A percentile compares a stretch with the other conserved stretches of the same genome.
These are phyloP conservation scores for Neonectria sp. DNA, from an alignment of 2,329 filamentous ascomycete species.

Conservation along the genomic window DNA sequence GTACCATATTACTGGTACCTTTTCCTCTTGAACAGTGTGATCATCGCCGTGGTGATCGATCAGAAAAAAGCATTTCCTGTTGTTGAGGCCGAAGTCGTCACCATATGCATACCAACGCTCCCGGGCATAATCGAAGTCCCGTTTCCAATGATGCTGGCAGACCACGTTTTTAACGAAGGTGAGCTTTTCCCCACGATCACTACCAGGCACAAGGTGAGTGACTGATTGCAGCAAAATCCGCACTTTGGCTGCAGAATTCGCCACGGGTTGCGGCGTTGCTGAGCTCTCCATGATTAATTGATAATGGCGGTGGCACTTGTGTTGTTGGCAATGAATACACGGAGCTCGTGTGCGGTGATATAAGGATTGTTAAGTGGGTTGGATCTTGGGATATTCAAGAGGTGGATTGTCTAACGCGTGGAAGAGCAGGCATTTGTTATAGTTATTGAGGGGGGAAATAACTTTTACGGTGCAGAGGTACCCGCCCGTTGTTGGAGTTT, in stretches of 20 bases:
- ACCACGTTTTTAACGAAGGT: constrained; percentile 23
- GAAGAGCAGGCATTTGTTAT: neutral
- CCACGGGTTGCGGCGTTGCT: neutral
- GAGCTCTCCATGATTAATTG: constrained; percentile 22
- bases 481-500: too few relatives aligned
- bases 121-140: constrained; percentile 26
- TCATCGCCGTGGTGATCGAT: constrained; percentile 37
- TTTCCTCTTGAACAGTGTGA: constrained; percentile 23
- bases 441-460: neutral
- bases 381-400: neutral
- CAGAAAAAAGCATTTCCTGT: constrained; percentile 30
- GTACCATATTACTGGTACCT: constrained; percentile 31
- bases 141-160: constrained; percentile 33
- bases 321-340: constrained; percentile 12
- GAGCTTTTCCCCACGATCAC: constrained; percentile 24
- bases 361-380: constrained; percentile 2
- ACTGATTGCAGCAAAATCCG: constrained; percentile 31
- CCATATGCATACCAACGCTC: constrained; percentile 23
- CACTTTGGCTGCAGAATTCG: constrained; percentile 16
- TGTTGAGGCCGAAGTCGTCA: constrained; percentile 31
- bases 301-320: constrained; percentile 4
- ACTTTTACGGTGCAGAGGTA: neutral
- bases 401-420: neutral
- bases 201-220: constrained; percentile 34
- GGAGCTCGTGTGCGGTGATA: neutral